A percentile compares a stretch with the other conserved stretches of the same genome.
Evolutionary conservation across 306 rosid species (phyloP).

Genomic region (Acacia confusa): DNA sequence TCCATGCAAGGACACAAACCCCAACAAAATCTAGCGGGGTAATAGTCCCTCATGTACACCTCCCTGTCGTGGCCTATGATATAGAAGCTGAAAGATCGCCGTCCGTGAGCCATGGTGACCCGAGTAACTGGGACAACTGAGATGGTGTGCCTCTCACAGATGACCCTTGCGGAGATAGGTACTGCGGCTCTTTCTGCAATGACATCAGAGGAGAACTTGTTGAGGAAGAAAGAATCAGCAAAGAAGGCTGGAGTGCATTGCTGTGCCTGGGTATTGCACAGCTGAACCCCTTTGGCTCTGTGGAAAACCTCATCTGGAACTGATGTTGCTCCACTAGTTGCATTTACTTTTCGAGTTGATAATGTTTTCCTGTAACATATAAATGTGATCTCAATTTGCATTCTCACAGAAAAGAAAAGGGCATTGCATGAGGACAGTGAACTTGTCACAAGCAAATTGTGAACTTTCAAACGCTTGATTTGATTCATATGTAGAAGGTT

Average conservation of each 20-base stretch:
- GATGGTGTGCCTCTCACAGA: constrained; percentile 88
- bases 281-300: constrained; percentile 80
- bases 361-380: constrained; percentile 65
- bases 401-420: constrained; percentile 5
- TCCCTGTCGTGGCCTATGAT: constrained; percentile 76
- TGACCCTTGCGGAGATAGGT: constrained; percentile 73
- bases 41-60: constrained; percentile 85
- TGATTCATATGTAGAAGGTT: background rate
- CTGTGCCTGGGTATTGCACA: constrained; percentile 93
- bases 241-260: constrained; percentile 92
- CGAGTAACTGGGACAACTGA: constrained; percentile 90
- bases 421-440: background rate
- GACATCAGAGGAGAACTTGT: constrained; percentile 89
- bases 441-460: background rate
- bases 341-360: constrained; percentile 80
- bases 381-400: constrained; percentile 16
- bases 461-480: background rate
- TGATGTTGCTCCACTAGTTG: constrained; percentile 91
- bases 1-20: constrained; percentile 97
- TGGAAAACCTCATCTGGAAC: constrained; percentile 95
- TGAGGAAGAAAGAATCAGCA: constrained; percentile 88
- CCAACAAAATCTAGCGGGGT: constrained; percentile 89
- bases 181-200: constrained; percentile 78
- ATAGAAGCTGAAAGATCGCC: constrained; percentile 80
- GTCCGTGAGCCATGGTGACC: constrained; percentile 71